Base-by-base conservation (phyloP, 192 early-diverging fungal species). In the Linnemannia hyalina region DNA sequence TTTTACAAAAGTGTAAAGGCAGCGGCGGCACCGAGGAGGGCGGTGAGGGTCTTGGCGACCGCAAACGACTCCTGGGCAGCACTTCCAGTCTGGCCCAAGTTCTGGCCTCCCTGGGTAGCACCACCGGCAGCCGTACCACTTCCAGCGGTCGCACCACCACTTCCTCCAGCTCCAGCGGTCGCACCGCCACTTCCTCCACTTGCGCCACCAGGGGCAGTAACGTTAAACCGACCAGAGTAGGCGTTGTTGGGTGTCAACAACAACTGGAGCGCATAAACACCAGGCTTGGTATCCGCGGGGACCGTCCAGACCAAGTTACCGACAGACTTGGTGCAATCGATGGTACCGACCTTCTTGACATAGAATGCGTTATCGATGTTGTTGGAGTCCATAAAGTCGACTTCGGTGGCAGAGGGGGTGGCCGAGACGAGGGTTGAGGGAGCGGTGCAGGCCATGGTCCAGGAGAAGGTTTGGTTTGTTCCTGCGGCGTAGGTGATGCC, bases 301-400 rank as follows among this genome's bases (percentile, higher is more conserved):
- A 86, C 84, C 13, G 84, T 86, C 84, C 84, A 86, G 63, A 86
- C 84, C 70, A 86, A 60, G 47, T 86, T 86, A 11, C 84, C 84
- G 54, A 86, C 84, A 36, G 57, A 42, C 65, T 86, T 80, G 52
- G 75, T 86, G 65, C 84, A 86, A 36, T 86, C 84, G 44, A 86
- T 86, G 2, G 84, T 86, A 16, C 84, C 84, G 76, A 86, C 84
- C 73, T 86, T 86, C 84, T 86, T 86, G 84, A 86, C 84, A 70
- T 81, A 86, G 68, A 86, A 86, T 9, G 84, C 84, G 60, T 86
- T 86, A 38, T 81, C 80, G 54, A 86, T 86, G 76, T 86, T 86
- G 79, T 86, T 86, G 63, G 84, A 86, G 52, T 86, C 84, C 84
- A 86, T 86, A 52, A 86, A 86, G 38, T 86, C 84, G 23, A 86